Evolutionary conservation across 129 eudicot genomes (phyloP).

Genomic region (Gnaphalium uliginosum): DNA sequence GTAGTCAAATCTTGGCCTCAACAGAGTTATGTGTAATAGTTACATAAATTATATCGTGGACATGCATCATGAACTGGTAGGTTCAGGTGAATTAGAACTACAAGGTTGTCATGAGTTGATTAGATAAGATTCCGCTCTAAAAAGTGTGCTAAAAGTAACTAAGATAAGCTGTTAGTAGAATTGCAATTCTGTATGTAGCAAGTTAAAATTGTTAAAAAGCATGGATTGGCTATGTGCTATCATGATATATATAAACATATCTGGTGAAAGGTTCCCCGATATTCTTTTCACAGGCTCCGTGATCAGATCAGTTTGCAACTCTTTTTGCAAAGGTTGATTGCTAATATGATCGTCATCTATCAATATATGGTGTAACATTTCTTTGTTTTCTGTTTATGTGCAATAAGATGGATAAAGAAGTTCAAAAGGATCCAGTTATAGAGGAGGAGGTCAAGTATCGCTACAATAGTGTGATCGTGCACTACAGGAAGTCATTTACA

Average conservation of each 20-base stretch:
- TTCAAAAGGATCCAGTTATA: conserved; percentile 72
- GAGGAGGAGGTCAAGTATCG: conserved; percentile 97
- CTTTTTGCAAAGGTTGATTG: conserved; percentile 1
- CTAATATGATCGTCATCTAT: conserved; percentile 16
- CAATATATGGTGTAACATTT: conserved; percentile 14
- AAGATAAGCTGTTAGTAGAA: background rate
- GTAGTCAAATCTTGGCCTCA: background rate
- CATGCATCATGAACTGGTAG: background rate
- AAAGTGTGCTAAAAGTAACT: background rate
- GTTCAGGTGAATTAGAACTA: conserved; percentile 1
- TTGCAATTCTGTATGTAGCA: background rate
- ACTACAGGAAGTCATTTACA: conserved; percentile 89
- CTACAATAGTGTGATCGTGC: conserved; percentile 78
- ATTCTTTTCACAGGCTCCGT: background rate
- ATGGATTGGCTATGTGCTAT: background rate
- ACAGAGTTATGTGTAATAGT: background rate
- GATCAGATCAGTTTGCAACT: background rate
- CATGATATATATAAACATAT: background rate
- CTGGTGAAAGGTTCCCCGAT: background rate
- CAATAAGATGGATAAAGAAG: conserved; percentile 78
- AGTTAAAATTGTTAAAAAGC: background rate
- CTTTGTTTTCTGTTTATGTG: conserved; percentile 22
- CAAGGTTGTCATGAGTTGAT: background rate
- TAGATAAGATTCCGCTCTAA: background rate
- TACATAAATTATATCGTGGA: background rate